Conservation (phyloP, 768 basidiomycete genomes). For the Suillus placidus region DNA sequence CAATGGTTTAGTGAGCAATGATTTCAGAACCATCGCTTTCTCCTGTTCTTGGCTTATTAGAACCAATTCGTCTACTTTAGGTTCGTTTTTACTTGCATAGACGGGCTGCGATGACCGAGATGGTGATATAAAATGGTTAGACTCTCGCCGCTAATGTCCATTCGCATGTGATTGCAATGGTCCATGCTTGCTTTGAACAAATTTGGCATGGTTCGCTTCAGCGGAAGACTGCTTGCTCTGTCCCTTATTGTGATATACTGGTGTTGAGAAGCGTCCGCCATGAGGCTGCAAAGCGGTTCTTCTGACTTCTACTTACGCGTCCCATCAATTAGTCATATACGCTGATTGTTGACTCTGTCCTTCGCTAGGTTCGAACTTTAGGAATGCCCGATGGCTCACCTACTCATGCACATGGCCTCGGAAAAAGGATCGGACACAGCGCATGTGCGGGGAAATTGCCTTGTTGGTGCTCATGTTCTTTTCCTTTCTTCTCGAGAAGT, state of each 20-base stretch:
- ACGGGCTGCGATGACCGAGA: not conserved
- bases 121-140: not conserved
- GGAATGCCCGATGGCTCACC: not conserved
- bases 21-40: not conserved
- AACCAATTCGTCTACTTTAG: not conserved
- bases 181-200: not conserved
- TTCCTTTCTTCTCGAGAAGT: not conserved
- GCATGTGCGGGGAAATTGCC: not conserved
- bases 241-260: not conserved
- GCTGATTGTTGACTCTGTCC: not conserved
- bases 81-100: not conserved
- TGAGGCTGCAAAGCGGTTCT: not conserved
- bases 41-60: not conserved
- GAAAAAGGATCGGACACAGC: not conserved
- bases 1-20: not conserved
- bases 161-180: not conserved
- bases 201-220: not conserved
- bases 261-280: not conserved
- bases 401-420: not conserved
- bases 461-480: not conserved
- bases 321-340: not conserved
- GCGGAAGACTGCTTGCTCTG: not conserved
- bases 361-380: no score
- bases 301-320: not conserved
- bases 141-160: not conserved